These are phyloP conservation scores for Phytophthora lateralis DNA, from an alignment of 352 stramenopile species.

Conservation along the genomic window DNA sequence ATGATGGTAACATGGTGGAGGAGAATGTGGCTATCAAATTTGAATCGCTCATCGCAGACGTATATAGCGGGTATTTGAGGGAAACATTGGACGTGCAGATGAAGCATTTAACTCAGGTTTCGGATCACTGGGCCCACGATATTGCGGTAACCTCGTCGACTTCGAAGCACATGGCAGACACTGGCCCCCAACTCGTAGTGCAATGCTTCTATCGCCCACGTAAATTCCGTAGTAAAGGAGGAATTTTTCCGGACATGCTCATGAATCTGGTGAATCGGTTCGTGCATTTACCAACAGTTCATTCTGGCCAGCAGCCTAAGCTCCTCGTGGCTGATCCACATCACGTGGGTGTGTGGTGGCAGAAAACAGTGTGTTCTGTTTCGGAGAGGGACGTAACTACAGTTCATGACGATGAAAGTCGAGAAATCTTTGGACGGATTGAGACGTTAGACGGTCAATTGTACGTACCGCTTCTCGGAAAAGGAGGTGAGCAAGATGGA, in stretches of 20 bases:
- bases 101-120: conserved; percentile 52
- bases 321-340: conserved; percentile 61
- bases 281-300: conserved; percentile 39
- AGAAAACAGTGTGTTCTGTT: conserved; percentile 56
- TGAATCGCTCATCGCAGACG: conserved; percentile 60
- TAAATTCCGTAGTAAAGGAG: conserved; percentile 67
- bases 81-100: conserved; percentile 66
- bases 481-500: conserved; percentile 38
- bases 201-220: conserved; percentile 50
- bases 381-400: conserved; percentile 65
- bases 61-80: conserved; percentile 60
- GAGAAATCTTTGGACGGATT: conserved; percentile 42
- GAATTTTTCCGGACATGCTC: conserved; percentile 61
- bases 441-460: conserved; percentile 73
- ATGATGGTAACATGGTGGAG: conserved; percentile 56
- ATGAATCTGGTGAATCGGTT: conserved; percentile 56
- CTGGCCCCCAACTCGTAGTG: conserved; percentile 17
- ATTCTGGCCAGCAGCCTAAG: conserved; percentile 44
- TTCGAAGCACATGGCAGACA: conserved; percentile 15
- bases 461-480: conserved; percentile 52
- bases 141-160: conserved; percentile 29
- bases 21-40: conserved; percentile 63
- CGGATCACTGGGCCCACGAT: conserved; percentile 70
- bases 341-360: conserved; percentile 69
- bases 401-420: conserved; percentile 59